These are phyloP conservation scores for Euphorbia peplus DNA, from an alignment of 345 rosid species.

Conservation along the genomic window DNA sequence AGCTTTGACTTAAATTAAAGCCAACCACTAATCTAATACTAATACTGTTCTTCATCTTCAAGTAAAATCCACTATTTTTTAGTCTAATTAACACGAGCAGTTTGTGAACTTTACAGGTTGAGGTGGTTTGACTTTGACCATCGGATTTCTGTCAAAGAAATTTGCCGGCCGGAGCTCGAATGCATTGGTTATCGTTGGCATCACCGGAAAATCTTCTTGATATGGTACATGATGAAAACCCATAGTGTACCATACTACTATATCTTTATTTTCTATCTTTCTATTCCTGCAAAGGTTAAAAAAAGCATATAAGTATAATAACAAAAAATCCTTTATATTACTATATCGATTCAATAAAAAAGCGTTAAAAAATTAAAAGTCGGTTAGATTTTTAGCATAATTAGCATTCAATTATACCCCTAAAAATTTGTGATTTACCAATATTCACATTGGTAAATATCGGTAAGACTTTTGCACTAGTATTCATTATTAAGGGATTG, in stretches of 20 bases:
- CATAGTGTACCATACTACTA: conserved; percentile 30
- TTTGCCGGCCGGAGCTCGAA: conserved; percentile 21
- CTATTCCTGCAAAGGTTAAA: conserved; percentile 44
- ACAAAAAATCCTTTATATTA: too few species aligned
- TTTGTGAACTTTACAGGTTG: not conserved
- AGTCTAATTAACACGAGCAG: not conserved
- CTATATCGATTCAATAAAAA: too few species aligned
- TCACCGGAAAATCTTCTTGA: conserved; percentile 34
- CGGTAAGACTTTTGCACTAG: too few species aligned
- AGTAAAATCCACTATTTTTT: conserved; percentile 11
- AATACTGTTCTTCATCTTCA: conserved; percentile 10
- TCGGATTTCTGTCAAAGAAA: conserved; percentile 20
- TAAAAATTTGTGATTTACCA: too few species aligned
- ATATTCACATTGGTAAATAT: too few species aligned
- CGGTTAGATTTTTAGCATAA: too few species aligned
- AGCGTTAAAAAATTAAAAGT: too few species aligned
- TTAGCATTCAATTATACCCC: too few species aligned
- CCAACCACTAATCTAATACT: not conserved
- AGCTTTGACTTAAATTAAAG: not conserved
- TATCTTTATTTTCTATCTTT: conserved; percentile 36
- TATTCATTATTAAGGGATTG: too few species aligned
- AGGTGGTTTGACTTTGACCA: conserved; percentile 13
- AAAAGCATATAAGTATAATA: too few species aligned
- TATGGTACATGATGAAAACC: conserved; percentile 35
- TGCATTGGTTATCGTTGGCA: conserved; percentile 24